Percentiles rank a stretch among this genome's conserved stretches.
Conservation (phyloP, 805 yeast genomes). For the Clavispora phyllophila region DNA sequence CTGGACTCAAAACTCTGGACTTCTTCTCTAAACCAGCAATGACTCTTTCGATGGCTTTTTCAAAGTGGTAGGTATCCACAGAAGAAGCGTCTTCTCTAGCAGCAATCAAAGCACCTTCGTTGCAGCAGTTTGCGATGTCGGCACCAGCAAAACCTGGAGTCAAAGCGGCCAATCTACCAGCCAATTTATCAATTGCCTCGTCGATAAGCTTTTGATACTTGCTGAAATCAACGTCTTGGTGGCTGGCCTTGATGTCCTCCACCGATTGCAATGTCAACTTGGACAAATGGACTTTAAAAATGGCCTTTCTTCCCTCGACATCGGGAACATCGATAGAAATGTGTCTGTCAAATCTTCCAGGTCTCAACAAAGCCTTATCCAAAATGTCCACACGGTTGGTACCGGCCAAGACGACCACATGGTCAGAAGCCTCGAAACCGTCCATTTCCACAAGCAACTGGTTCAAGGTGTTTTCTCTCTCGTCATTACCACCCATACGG, state of each 20-base stretch:
- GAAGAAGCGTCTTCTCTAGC: slow-evolving; percentile 74
- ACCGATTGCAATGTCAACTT: slow-evolving; percentile 54
- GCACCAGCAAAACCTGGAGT: slow-evolving; percentile 99
- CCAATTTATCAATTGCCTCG: slow-evolving; percentile 38
- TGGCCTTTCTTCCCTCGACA: slow-evolving; percentile 89
- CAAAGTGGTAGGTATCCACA: slow-evolving; percentile 79
- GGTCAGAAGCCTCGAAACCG: slow-evolving; percentile 87
- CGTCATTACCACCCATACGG: slow-evolving; percentile 84
- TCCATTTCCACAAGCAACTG: slow-evolving; percentile 98
- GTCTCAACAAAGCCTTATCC: slow-evolving; percentile 90
- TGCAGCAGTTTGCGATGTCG: slow-evolving; percentile 93
- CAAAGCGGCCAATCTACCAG: slow-evolving; percentile 88
- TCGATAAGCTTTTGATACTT: slow-evolving; percentile 35
- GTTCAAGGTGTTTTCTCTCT: slow-evolving; percentile 92
- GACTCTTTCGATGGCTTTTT: slow-evolving; percentile 94
- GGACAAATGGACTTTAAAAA: slow-evolving; percentile 78
- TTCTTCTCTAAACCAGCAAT: slow-evolving; percentile 95
- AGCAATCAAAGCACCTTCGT: slow-evolving; percentile 96
- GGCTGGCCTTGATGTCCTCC: slow-evolving; percentile 31
- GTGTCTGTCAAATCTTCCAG: slow-evolving; percentile 96
- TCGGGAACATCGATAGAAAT: slow-evolving; percentile 90
- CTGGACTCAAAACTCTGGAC: slow-evolving; percentile 73
- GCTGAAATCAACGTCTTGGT: slow-evolving; percentile 35
- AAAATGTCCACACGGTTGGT: slow-evolving; percentile 93
- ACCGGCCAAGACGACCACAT: slow-evolving; percentile 95